Evolutionary conservation across 495 filamentous ascomycete species (phyloP).

Genomic region (Tuber melanosporum): DNA sequence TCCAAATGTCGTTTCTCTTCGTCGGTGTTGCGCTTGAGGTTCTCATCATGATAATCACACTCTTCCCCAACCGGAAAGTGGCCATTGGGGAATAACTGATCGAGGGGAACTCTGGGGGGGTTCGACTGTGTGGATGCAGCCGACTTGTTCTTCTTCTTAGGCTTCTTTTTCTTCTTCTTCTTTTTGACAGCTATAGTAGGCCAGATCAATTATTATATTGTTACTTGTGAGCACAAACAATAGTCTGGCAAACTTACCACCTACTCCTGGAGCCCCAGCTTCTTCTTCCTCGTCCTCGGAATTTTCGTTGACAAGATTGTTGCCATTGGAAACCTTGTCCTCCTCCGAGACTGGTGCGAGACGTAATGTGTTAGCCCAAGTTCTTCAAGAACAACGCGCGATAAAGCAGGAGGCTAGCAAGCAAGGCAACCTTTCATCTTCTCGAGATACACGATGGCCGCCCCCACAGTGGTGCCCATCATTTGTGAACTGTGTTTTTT

Average conservation of each 20-base stretch:
- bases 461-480: conserved; percentile 18
- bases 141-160: conserved; percentile 63
- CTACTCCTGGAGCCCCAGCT: conserved; percentile 45
- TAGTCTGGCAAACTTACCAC: conserved; percentile 44
- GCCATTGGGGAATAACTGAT: conserved; percentile 67
- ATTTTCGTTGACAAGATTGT: conserved; percentile 28
- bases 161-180: conserved; percentile 81
- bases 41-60: conserved; percentile 68
- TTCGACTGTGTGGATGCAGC: conserved; percentile 64
- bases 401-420: neutral
- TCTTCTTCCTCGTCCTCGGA: conserved; percentile 50
- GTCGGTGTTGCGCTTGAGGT: conserved; percentile 70
- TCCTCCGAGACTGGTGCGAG: conserved; percentile 19
- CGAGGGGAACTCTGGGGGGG: conserved; percentile 68
- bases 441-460: conserved; percentile 16
- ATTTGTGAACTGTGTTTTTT: conserved; percentile 6
- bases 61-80: conserved; percentile 76
- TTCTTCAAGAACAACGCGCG: neutral
- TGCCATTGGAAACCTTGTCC: conserved; percentile 5
- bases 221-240: neutral
- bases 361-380: conserved; percentile 3
- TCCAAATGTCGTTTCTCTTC: conserved; percentile 85
- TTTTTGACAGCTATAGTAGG: conserved; percentile 15
- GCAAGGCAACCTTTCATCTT: conserved; percentile 23
- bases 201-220: conserved; percentile 10